A percentile compares a stretch with the other conserved stretches of the same genome.
phyloP scores from a whole-genome alignment of 1,139 yeast genomes.

The Starmera stellimalicola region DNA sequence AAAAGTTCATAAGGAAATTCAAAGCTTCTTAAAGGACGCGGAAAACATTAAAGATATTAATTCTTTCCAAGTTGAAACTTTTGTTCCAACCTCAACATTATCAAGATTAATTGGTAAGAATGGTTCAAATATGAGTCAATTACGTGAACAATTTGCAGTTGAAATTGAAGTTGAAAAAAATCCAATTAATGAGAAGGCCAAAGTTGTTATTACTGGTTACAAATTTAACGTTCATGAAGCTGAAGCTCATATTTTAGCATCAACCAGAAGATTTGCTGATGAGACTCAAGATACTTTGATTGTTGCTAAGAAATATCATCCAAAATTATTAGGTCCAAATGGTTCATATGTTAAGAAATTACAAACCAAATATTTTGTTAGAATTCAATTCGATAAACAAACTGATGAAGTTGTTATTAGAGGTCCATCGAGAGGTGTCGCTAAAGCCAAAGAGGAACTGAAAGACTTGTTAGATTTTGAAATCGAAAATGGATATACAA shows the following conservation, averaged over 20 bases:
- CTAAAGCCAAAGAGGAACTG: conserved; percentile 79
- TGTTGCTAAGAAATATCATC: conserved; percentile 72
- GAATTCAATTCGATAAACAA: conserved; percentile 60
- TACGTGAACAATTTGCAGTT: conserved; percentile 74
- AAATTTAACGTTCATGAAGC: conserved; percentile 76
- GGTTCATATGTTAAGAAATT: conserved; percentile 79
- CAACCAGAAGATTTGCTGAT: conserved; percentile 77
- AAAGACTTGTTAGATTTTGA: conserved; percentile 79
- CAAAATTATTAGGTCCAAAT: conserved; percentile 75
- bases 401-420: conserved; percentile 65
- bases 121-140: conserved; percentile 62
- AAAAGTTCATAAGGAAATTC: conserved; percentile 42
- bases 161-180: conserved; percentile 54
- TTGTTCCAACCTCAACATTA: conserved; percentile 58
- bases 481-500: conserved; percentile 72
- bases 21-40: conserved; percentile 50
- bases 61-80: conserved; percentile 43
- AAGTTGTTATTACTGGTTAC: conserved; percentile 62
- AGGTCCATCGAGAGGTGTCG: conserved; percentile 90
- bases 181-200: conserved; percentile 37
- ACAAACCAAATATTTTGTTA: conserved; percentile 82
- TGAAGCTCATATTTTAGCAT: conserved; percentile 43
- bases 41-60: conserved; percentile 52
- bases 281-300: conserved; percentile 55
- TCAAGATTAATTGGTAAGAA: conserved; percentile 85